Evolutionary conservation across 208 protist genomes (phyloP).

Genomic region (Crithidia sp.): DNA sequence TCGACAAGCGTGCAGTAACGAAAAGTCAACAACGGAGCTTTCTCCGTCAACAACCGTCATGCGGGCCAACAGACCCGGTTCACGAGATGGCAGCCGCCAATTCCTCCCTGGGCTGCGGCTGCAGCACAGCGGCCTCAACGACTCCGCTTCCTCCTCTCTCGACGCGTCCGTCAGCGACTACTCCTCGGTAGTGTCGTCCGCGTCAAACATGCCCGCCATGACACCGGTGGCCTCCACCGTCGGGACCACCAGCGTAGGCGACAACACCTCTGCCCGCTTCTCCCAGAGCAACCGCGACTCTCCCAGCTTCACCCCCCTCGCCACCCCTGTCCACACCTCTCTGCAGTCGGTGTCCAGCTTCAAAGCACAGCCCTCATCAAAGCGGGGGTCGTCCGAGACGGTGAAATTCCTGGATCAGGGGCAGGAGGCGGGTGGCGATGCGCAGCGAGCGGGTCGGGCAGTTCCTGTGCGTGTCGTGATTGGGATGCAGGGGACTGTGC

Average conservation of each 20-base stretch:
- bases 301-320: neutral
- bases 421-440: neutral
- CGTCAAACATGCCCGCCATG: neutral
- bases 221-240: neutral
- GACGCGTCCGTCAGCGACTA: neutral
- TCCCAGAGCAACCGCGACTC: neutral
- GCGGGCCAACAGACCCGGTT: neutral
- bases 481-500: conserved; percentile 55
- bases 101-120: neutral
- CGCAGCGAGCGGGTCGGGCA: neutral
- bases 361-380: neutral
- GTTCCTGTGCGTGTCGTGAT: conserved; percentile 29
- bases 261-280: too few relatives aligned
- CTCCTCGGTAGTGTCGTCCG: neutral
- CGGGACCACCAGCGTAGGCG: neutral
- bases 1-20: too few relatives aligned
- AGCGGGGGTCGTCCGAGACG: neutral
- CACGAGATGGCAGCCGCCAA: neutral
- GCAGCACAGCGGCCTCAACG: neutral
- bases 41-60: neutral
- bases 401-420: conserved; percentile 5
- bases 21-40: too few relatives aligned
- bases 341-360: conserved; percentile 14
- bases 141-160: neutral
- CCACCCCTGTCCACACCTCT: neutral